A percentile compares a stretch with the other conserved stretches of the same genome.
Conservation (phyloP, 352 stramenopile species). For the Blastocystis sp. region DNA sequence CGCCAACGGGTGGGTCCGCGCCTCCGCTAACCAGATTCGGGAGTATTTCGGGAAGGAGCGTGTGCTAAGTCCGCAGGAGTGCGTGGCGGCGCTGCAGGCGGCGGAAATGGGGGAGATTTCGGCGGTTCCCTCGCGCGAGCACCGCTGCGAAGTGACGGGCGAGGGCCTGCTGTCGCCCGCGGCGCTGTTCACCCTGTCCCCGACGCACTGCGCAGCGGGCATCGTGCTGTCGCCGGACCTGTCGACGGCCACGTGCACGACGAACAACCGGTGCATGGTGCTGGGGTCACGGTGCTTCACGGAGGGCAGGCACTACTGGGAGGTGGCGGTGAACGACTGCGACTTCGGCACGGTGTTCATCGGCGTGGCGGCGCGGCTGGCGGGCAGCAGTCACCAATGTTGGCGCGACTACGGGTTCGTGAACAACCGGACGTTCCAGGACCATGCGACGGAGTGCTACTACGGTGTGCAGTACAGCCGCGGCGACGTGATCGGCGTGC, state of each 20-base stretch:
- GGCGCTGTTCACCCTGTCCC: conserved; percentile 21
- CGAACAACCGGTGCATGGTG: conserved; percentile 63
- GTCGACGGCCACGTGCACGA: conserved; percentile 27
- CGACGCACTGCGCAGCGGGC: conserved; percentile 36
- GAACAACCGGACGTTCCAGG: conserved; percentile 64
- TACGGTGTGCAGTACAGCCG: conserved; percentile 55
- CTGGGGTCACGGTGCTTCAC: conserved; percentile 52
- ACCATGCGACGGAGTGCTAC: conserved; percentile 52
- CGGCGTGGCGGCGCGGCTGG: conserved; percentile 35
- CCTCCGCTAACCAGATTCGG: conserved; percentile 25
- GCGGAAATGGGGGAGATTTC: background rate
- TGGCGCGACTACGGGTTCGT: conserved; percentile 68
- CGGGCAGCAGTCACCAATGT: conserved; percentile 57
- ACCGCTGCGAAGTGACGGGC: background rate
- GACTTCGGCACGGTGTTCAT: conserved; percentile 63
- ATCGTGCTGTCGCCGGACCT: conserved; percentile 31
- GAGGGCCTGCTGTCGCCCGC: background rate
- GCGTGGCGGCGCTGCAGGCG: background rate
- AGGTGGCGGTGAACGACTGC: conserved; percentile 44
- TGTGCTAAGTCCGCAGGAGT: background rate
- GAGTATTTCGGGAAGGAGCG: conserved; percentile 4
- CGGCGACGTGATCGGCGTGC: conserved; percentile 62
- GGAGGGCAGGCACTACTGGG: conserved; percentile 47
- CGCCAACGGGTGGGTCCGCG: background rate
- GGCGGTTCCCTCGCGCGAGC: background rate